A percentile compares a stretch with the other conserved stretches of the same genome.
Conservation (phyloP, 345 rosid species). For the Aegle marmelos region DNA sequence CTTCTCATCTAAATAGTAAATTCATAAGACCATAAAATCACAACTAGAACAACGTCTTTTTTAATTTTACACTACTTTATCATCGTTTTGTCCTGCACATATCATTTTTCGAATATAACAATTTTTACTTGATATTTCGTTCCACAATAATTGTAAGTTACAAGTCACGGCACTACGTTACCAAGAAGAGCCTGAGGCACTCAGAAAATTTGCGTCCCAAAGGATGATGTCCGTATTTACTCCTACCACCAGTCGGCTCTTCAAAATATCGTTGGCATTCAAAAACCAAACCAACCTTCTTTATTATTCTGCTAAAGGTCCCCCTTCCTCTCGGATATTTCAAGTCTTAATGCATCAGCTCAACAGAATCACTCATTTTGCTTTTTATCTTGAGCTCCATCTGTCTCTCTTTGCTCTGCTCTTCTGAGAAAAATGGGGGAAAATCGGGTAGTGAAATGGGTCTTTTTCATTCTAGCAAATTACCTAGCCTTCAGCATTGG, state of each 20-base stretch:
- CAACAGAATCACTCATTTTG: neutral
- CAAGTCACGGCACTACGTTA: too few species aligned
- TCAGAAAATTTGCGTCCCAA: neutral
- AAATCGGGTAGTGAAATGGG: constrained; percentile 34
- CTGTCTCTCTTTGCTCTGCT: neutral
- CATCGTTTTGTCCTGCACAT: too few species aligned
- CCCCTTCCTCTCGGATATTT: constrained; percentile 14
- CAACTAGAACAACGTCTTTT: too few species aligned
- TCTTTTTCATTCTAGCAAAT: constrained; percentile 31
- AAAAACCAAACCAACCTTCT: constrained; percentile 32
- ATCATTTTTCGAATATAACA: too few species aligned
- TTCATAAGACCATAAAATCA: too few species aligned
- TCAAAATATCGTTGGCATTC: constrained; percentile 23
- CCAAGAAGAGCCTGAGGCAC: too few species aligned
- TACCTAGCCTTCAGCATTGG: constrained; percentile 29
- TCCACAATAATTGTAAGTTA: neutral
- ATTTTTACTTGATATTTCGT: too few species aligned
- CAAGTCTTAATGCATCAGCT: constrained; percentile 5
- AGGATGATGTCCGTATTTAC: neutral
- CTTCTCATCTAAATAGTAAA: too few species aligned
- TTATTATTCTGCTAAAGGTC: constrained; percentile 22
- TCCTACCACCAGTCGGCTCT: neutral
- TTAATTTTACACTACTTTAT: too few species aligned
- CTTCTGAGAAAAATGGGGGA: constrained; percentile 34
- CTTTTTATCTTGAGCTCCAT: neutral